Base-by-base conservation (phyloP, 1,284 basidiomycete genomes). In the Anthracocystis setariae region DNA sequence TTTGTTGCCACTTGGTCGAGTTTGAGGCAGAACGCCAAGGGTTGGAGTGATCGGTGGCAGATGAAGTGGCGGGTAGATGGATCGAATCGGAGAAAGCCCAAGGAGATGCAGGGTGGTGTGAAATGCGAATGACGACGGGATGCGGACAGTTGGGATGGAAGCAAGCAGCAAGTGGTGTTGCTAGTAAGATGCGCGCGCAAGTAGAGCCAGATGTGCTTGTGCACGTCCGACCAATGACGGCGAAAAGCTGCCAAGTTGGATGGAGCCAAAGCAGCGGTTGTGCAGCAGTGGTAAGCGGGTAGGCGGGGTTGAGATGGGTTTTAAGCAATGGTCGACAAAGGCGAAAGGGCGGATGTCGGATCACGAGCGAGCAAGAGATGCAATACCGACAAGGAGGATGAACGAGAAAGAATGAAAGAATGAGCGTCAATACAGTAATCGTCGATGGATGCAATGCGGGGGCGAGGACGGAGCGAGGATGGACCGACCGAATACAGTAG, bases 401-500 rank as follows among this genome's bases (percentile, higher is more conserved):
- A 21, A 27, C 18, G 38, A 20, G 37, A 7, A 25, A 20, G 15
- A 23, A 43, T 13, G 5, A 21, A 45, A 39, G 35, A 32, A 23
- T 23, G 48, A 13, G 35, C 8, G 42, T 23, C 8, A 17, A 35
- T 7, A 3, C 21, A 24, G 32, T 12, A 13, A 15, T 5, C 12
- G 29, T 29, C 7, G 20, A 42, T 37, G 55, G 48, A 52, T 56
- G 48, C 53, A 62, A 40, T 66, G 63, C 63, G 63, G 63, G 63
- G 57, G 64, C 64, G 57, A 67, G 40, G 45, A 5, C 45, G 38
- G 38, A 60, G 64, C 64, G 57, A 67, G 49, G 38, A 21, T 51
- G 39, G 64, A 67, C 64, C 64, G 64, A 13, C 20, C 24, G 38
- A 39, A 18, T n/a, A 18, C 18, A n/a, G 38, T 8, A n/a, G 9